Conservation (phyloP, 2,329 filamentous ascomycete species). For the Ceratocystiopsis sp. region DNA sequence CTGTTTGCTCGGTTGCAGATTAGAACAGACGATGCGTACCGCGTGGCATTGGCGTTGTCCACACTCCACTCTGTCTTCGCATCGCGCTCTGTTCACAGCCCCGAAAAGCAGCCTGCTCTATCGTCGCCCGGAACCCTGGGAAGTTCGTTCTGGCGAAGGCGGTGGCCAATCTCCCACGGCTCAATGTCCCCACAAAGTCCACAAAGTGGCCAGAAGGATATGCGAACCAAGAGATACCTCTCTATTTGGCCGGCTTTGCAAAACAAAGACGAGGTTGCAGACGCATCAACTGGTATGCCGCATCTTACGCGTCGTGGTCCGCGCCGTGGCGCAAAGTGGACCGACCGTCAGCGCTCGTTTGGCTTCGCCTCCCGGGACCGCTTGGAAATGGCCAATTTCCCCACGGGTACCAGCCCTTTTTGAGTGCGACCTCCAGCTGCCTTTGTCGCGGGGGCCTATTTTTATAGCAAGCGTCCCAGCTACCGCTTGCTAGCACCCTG, state of each 20-base stretch:
- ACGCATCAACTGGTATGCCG: not conserved
- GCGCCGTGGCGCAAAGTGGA: not conserved
- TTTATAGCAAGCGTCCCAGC: too few species aligned
- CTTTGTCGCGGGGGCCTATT: not conserved
- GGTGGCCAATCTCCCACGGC: constrained; percentile 7
- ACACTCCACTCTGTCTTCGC: too few species aligned
- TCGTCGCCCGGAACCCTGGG: not conserved
- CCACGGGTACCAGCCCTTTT: not conserved
- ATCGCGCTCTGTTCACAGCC: too few species aligned
- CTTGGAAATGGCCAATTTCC: constrained; percentile 6
- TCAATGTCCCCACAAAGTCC: constrained; percentile 3
- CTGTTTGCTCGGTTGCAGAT: too few species aligned
- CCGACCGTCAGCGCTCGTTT: too few species aligned
- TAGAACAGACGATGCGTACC: too few species aligned
- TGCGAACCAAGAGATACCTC: too few species aligned
- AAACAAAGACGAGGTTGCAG: not conserved
- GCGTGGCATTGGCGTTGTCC: too few species aligned
- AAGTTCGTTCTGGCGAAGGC: constrained; percentile 3
- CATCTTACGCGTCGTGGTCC: too few species aligned
- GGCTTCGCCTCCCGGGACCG: too few species aligned
- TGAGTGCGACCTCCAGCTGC: not conserved
- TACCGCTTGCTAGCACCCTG: too few species aligned
- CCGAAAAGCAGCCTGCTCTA: too few species aligned
- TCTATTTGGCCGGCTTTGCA: not conserved
- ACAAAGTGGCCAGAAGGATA: not conserved